phyloP scores from a whole-genome alignment of 2,329 filamentous ascomycete genomes.

The Neoarthrinium moseri region DNA sequence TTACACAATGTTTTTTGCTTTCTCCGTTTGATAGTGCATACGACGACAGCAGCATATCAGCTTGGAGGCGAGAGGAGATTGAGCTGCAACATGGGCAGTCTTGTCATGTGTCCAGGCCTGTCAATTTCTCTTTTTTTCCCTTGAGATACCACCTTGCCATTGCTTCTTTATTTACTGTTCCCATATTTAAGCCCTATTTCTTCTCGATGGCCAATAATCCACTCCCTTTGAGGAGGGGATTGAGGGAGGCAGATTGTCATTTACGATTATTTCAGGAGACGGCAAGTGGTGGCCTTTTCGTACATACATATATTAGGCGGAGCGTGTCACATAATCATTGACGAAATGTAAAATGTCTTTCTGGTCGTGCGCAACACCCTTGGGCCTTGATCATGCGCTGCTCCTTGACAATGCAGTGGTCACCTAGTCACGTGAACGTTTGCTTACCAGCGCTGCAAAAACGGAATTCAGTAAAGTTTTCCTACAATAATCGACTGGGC shows the following conservation, averaged over 20 bases:
- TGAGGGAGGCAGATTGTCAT: too few species aligned
- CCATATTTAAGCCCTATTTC: not conserved
- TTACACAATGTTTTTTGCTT: constrained; percentile 1
- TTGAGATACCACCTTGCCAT: constrained; percentile 1
- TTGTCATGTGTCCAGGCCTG: too few species aligned
- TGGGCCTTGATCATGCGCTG: not conserved
- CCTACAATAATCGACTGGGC: too few species aligned
- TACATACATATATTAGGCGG: constrained; percentile 1
- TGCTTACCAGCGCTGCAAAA: too few species aligned
- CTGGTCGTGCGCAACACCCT: not conserved
- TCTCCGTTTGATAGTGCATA: too few species aligned
- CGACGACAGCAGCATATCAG: not conserved
- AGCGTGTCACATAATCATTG: not conserved
- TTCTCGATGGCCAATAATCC: too few species aligned
- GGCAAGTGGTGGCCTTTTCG: not conserved
- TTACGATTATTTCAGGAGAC: not conserved
- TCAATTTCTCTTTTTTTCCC: too few species aligned
- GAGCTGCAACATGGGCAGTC: too few species aligned
- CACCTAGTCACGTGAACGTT: too few species aligned
- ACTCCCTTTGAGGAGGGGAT: too few species aligned
- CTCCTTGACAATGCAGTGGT: too few species aligned
- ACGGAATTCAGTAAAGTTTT: too few species aligned
- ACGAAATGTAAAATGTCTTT: constrained; percentile 2
- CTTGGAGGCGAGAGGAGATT: not conserved
- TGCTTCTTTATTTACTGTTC: not conserved